Evolutionary conservation across 2,329 filamentous ascomycete genomes (phyloP).

Genomic region (Exophiala sp.): DNA sequence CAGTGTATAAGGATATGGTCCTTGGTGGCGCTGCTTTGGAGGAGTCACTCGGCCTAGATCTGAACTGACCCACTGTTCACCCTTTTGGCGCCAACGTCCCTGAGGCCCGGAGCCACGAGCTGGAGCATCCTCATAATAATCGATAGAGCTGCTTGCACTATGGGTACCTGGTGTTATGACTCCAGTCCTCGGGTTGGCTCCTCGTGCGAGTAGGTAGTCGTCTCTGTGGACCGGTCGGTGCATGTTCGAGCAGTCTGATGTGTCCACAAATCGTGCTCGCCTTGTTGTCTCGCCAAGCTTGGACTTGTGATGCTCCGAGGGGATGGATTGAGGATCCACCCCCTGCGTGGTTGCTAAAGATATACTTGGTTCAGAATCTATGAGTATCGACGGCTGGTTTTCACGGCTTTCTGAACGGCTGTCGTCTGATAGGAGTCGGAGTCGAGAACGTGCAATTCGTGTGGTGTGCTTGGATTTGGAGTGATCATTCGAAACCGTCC

Average conservation of each 20-base stretch:
- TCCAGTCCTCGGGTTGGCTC: constrained; percentile 36
- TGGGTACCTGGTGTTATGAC: constrained; percentile 36
- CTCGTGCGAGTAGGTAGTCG: constrained; percentile 34
- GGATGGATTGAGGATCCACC: constrained; percentile 16
- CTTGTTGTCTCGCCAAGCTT: background rate
- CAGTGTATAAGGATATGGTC: constrained; percentile 5
- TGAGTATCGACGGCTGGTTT: background rate
- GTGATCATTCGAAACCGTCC: no score
- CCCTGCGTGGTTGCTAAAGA: constrained; percentile 6
- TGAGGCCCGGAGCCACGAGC: constrained; percentile 12
- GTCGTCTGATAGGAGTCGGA: no score
- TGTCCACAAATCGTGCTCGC: background rate
- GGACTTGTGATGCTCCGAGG: constrained; percentile 14
- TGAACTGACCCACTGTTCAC: constrained; percentile 36
- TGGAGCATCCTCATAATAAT: constrained; percentile 17
- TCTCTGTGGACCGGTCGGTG: constrained; percentile 30
- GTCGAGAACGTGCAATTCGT: no score
- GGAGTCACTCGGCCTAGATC: constrained; percentile 31
- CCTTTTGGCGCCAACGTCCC: constrained; percentile 35
- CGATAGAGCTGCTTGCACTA: constrained; percentile 27
- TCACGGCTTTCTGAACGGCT: no score
- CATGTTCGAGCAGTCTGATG: constrained; percentile 7
- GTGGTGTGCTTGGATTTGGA: background rate
- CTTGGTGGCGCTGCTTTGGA: background rate
- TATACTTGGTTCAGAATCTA: background rate